Evolutionary conservation across 495 filamentous ascomycete species (phyloP).

Genomic region (Talaromyces borbonicus): DNA sequence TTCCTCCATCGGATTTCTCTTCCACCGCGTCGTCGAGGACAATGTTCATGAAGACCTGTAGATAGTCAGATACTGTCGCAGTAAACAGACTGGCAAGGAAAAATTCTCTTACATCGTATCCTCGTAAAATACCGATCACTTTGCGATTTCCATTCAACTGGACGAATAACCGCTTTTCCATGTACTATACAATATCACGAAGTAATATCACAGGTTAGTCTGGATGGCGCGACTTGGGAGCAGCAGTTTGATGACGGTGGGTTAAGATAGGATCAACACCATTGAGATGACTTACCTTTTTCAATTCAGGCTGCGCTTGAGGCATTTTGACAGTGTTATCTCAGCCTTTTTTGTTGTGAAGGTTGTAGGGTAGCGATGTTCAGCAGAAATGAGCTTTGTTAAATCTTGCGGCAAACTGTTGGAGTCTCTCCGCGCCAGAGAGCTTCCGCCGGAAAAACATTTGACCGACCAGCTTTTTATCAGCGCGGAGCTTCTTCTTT

Average conservation of each 20-base stretch:
- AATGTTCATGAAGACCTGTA: slow-evolving; percentile 94
- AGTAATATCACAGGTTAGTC: too few relatives aligned
- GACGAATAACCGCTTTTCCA: slow-evolving; percentile 97
- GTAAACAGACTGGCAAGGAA: too few relatives aligned
- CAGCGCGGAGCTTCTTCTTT: slow-evolving; percentile 3
- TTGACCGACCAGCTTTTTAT: slow-evolving; percentile 4
- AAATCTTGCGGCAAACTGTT: too few relatives aligned
- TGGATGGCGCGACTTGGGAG: too few relatives aligned
- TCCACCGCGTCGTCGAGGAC: slow-evolving; percentile 97
- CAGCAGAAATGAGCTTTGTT: slow-evolving; percentile 3
- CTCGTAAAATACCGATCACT: slow-evolving; percentile 86
- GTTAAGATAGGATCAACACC: neutral
- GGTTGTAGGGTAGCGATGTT: too few relatives aligned
- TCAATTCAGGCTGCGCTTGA: slow-evolving; percentile 96
- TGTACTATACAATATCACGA: too few relatives aligned
- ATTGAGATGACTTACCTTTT: slow-evolving; percentile 57
- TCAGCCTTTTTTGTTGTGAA: slow-evolving; percentile 12
- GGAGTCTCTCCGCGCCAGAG: slow-evolving; percentile 1
- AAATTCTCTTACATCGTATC: slow-evolving; percentile 81
- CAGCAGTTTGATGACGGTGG: too few relatives aligned
- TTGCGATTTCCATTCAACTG: slow-evolving; percentile 96
- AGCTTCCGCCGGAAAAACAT: slow-evolving; percentile 7
- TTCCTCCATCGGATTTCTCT: slow-evolving; percentile 87
- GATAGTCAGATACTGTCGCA: too few relatives aligned
- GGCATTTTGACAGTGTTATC: slow-evolving; percentile 59